A percentile compares a stretch with the other conserved stretches of the same genome.
These are phyloP conservation scores for Oldenlandia corymbosa DNA, from an alignment of 257 asterid genomes.

Conservation along the genomic window DNA sequence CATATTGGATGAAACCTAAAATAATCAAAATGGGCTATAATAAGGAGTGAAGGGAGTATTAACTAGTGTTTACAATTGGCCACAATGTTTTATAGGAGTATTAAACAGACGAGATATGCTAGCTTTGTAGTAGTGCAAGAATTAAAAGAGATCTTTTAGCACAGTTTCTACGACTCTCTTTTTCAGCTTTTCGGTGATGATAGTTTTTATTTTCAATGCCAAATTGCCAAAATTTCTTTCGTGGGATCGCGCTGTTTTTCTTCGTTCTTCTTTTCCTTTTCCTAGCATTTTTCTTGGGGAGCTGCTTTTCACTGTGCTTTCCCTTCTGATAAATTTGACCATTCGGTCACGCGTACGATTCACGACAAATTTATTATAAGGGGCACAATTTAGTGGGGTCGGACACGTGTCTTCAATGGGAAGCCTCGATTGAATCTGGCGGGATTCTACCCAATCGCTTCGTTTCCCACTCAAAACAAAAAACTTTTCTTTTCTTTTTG, in stretches of 20 bases:
- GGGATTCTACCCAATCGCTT: too few relatives aligned
- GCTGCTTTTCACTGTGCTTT: conserved; percentile 16
- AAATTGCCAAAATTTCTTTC: too few relatives aligned
- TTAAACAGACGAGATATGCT: too few relatives aligned
- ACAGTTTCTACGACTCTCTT: conserved; percentile 17
- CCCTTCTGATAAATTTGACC: conserved; percentile 36
- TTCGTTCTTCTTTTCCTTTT: background rate
- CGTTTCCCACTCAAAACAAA: too few relatives aligned
- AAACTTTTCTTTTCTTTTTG: too few relatives aligned
- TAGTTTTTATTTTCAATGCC: conserved; percentile 1
- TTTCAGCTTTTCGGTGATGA: conserved; percentile 2
- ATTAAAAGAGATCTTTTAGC: conserved; percentile 29
- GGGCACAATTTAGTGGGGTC: conserved; percentile 24
- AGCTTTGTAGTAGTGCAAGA: background rate
- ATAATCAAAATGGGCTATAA: too few relatives aligned
- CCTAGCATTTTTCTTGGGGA: conserved; percentile 5
- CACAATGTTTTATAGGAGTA: too few relatives aligned
- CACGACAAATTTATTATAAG: conserved; percentile 32
- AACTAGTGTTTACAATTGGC: too few relatives aligned
- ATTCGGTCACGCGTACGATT: conserved; percentile 40
- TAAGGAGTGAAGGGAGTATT: too few relatives aligned
- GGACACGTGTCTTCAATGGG: conserved; percentile 14
- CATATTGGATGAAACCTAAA: too few relatives aligned
- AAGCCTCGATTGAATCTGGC: too few relatives aligned
- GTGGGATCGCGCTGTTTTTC: conserved; percentile 5